Base-by-base conservation (phyloP, 73 alveolate species). In the Breviolum minutum region DNA sequence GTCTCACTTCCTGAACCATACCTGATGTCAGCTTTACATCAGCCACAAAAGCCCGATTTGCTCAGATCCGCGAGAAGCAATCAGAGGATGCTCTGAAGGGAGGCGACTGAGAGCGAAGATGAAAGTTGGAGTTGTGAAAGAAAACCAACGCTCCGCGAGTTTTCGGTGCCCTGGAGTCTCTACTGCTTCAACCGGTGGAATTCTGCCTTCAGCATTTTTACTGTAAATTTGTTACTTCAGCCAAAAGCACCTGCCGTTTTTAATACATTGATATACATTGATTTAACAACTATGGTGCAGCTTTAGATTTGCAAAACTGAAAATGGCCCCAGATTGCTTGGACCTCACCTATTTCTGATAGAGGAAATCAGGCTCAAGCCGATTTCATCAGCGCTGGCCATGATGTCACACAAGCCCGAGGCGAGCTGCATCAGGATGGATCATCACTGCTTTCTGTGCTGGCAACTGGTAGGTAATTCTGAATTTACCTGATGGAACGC, bases 351-450 rank as follows among this genome's bases (percentile, higher is more conserved):
- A 8, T 29, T 87, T 5, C 24, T n/a, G 61, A 8, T 19, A 71
- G 69, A 54, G 64, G 97, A 91, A 91, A 71, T 91, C 97, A 11
- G 98, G 98, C 98, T 92, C 98, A 73, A 92, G 98, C 98, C 81
- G 98, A 92, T 91, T 91, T 73, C 97, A 54, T 61, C 85, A 12
- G 63, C 73, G 29, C 9, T 60, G 60, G 76, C 90, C 91, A 76
- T 76, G 98, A 63, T 61, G 98, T 92, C 98, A 32, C 98, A 84
- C 62, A 92, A 76, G 63, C 98, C 87, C 10, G 98, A 92, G 98
- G 98, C 97, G n/a, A 16, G 66, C 60, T 10, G 14, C 63, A 20
- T 73, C 83, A 40, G 54, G 54, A 40, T 40, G 54, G 54, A 40
- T 40, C 54, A 40, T 40, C 54, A 40, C 0, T 40, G 54, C 54